Evolutionary conservation across 2,329 filamentous ascomycete genomes (phyloP).

Genomic region (Fusarium buxicola): DNA sequence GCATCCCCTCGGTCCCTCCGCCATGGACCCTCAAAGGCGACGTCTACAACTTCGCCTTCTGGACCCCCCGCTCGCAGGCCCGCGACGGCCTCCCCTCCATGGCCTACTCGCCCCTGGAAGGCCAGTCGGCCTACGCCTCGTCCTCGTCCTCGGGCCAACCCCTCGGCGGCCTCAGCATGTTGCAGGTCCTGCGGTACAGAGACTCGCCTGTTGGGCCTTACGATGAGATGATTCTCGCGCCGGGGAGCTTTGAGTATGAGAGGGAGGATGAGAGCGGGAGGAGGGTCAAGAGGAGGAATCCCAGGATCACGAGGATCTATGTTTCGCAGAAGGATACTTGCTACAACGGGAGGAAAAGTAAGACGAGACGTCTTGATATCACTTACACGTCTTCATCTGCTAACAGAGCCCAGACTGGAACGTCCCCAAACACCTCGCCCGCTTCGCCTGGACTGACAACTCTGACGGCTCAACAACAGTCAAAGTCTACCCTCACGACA

Average conservation of each 20-base stretch:
- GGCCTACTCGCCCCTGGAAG: conserved; percentile 62
- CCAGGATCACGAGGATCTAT: conserved; percentile 64
- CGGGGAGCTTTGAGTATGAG: conserved; percentile 59
- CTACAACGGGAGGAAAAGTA: conserved; percentile 65
- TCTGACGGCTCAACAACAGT: conserved; percentile 53
- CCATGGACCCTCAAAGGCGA: conserved; percentile 61
- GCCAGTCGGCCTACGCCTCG: conserved; percentile 52
- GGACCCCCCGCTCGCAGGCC: conserved; percentile 48
- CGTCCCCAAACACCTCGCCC: conserved; percentile 66
- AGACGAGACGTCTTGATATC: conserved; percentile 42
- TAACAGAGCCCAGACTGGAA: conserved; percentile 60
- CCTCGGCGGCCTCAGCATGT: conserved; percentile 59
- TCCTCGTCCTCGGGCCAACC: conserved; percentile 51
- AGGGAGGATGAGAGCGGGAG: conserved; percentile 51
- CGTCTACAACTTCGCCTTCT: conserved; percentile 58
- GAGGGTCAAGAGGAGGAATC: conserved; percentile 49
- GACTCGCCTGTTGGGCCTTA: conserved; percentile 65
- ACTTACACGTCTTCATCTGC: neutral
- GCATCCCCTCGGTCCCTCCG: conserved; percentile 43
- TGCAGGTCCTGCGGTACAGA: conserved; percentile 64
- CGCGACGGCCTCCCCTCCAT: conserved; percentile 49
- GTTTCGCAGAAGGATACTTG: conserved; percentile 64
- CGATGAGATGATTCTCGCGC: conserved; percentile 63
- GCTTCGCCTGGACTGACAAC: conserved; percentile 58
- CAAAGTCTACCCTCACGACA: conserved; percentile 60